A percentile compares a stretch with the other conserved stretches of the same genome.
phyloP scores from a whole-genome alignment of 2,329 filamentous ascomycete species.

The Coniochaeta sp. region DNA sequence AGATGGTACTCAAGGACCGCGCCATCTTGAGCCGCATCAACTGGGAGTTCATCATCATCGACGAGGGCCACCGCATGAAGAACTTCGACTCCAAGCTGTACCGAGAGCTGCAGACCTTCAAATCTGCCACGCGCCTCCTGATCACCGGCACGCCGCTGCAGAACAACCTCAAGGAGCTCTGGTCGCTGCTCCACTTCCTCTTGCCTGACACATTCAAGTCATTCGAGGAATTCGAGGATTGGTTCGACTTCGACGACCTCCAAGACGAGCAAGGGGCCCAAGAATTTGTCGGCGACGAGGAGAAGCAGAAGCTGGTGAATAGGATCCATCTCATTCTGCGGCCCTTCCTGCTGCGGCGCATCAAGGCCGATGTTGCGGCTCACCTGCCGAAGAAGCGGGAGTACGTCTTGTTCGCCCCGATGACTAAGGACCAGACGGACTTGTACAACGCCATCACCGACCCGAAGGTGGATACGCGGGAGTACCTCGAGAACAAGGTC shows the following conservation, averaged over 20 bases:
- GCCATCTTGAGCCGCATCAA: slow-evolving; percentile 75
- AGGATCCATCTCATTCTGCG: slow-evolving; percentile 92
- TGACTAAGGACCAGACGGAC: slow-evolving; percentile 86
- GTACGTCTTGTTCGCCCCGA: slow-evolving; percentile 88
- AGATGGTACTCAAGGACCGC: slow-evolving; percentile 89
- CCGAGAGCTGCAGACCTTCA: slow-evolving; percentile 79
- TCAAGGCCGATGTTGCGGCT: slow-evolving; percentile 90
- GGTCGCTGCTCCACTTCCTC: slow-evolving; percentile 91
- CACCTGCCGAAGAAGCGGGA: slow-evolving; percentile 94
- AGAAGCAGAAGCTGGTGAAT: slow-evolving; percentile 70
- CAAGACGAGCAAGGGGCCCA: slow-evolving; percentile 75
- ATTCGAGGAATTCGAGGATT: slow-evolving; percentile 85
- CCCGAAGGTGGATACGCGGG: slow-evolving; percentile 53
- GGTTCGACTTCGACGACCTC: slow-evolving; percentile 95
- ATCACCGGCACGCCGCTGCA: slow-evolving; percentile 94
- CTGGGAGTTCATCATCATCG: slow-evolving; percentile 98
- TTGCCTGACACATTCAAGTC: slow-evolving; percentile 90
- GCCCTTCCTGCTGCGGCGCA: slow-evolving; percentile 75
- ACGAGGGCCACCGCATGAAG: slow-evolving; percentile 95
- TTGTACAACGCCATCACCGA: slow-evolving; percentile 65
- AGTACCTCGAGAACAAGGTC: slow-evolving; percentile 77
- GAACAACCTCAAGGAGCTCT: slow-evolving; percentile 90
- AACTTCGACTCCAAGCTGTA: slow-evolving; percentile 93
- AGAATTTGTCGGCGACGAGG: slow-evolving; percentile 71
- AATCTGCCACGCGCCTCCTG: slow-evolving; percentile 81